Evolutionary conservation across 495 filamentous ascomycete genomes (phyloP).

Genomic region (Lophiostoma macrostomum): DNA sequence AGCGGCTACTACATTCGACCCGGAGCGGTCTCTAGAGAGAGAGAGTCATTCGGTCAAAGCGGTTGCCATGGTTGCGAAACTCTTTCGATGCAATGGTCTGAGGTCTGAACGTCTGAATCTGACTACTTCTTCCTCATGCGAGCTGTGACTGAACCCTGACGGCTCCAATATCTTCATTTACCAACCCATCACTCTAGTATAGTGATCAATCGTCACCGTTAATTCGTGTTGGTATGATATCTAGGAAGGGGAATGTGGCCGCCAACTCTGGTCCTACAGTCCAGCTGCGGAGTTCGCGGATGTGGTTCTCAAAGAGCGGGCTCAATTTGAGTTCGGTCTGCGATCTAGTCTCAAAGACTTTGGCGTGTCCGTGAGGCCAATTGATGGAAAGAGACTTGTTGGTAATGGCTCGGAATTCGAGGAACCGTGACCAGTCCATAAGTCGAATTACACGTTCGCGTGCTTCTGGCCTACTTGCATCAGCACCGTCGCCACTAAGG

Average conservation of each 20-base stretch:
- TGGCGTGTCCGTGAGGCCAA: not conserved
- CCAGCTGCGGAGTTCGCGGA: not conserved
- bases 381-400: not conserved
- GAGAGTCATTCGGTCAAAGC: too few species aligned
- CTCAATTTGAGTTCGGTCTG: not conserved
- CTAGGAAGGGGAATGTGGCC: not conserved
- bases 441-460: not conserved
- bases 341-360: not conserved
- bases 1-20: too few species aligned
- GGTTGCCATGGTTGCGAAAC: too few species aligned
- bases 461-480: slow-evolving; percentile 3
- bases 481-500: not conserved
- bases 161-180: too few species aligned
- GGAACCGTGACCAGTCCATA: slow-evolving; percentile 4
- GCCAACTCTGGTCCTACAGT: not conserved
- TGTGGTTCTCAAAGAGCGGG: not conserved
- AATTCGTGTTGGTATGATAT: too few species aligned
- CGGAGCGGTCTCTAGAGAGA: too few species aligned
- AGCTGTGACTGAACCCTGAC: too few species aligned
- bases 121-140: too few species aligned
- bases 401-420: not conserved
- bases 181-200: too few species aligned
- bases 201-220: too few species aligned
- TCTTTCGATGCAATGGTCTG: too few species aligned
- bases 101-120: too few species aligned